These are phyloP conservation scores for Rhizopogon roseolus DNA, from an alignment of 768 basidiomycete species.

Conservation along the genomic window DNA sequence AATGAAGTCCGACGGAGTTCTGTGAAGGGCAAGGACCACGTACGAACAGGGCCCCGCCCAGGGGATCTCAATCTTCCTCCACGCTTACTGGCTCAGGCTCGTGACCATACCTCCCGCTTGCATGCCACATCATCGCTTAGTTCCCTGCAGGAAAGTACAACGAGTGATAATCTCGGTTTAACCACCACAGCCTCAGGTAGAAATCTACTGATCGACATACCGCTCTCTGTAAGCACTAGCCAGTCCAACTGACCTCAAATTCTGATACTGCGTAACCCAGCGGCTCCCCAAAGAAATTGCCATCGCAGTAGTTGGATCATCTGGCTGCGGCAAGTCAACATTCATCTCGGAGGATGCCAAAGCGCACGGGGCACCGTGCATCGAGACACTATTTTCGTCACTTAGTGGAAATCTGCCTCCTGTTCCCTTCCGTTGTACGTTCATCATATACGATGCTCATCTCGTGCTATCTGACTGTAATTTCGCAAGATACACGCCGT, in stretches of 20 bases:
- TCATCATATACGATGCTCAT: not conserved
- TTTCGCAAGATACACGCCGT: slow-evolving; percentile 27
- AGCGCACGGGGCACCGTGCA: slow-evolving; percentile 48
- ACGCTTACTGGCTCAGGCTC: slow-evolving; percentile 35
- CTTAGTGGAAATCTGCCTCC: slow-evolving; percentile 26
- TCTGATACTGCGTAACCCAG: slow-evolving; percentile 13
- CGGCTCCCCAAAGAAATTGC: slow-evolving; percentile 37
- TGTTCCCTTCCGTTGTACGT: slow-evolving; percentile 38
- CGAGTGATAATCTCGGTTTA: slow-evolving; percentile 59
- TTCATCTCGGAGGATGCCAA: slow-evolving; percentile 76
- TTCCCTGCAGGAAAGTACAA: slow-evolving; percentile 35
- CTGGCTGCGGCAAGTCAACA: slow-evolving; percentile 81
- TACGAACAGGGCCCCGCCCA: slow-evolving; percentile 40
- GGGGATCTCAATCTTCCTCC: slow-evolving; percentile 63
- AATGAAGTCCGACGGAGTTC: slow-evolving; percentile 43
- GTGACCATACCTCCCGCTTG: slow-evolving; percentile 35
- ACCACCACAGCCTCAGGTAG: slow-evolving; percentile 14
- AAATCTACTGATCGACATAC: slow-evolving; percentile 14
- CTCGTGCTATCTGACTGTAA: slow-evolving; percentile 19
- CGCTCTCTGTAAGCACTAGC: slow-evolving; percentile 19
- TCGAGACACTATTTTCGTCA: slow-evolving; percentile 26
- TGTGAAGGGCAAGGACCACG: slow-evolving; percentile 40
- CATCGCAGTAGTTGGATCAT: slow-evolving; percentile 74
- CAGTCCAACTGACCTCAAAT: not conserved
- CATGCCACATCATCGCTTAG: slow-evolving; percentile 35